phyloP scores from a whole-genome alignment of 176 grass and related monocot species.

The Carex parvula region DNA sequence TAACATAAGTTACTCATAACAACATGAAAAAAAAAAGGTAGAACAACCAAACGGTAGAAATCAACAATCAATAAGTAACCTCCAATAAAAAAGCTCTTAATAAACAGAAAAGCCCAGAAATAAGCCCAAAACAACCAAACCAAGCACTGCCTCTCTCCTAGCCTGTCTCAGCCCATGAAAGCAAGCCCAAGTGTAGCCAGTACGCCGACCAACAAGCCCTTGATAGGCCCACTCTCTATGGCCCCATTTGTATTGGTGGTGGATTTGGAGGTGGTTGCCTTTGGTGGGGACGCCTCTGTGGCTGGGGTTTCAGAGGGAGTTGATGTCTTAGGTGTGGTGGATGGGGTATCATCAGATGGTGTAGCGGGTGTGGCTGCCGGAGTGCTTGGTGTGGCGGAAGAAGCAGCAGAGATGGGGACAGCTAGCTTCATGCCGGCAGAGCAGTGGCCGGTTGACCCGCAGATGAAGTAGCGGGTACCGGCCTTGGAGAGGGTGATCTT shows the following conservation, averaged over 20 bases:
- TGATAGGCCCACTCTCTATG: slow-evolving; percentile 5
- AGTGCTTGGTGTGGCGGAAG: slow-evolving; percentile 18
- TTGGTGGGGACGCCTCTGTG: slow-evolving; percentile 6
- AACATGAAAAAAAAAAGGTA: neutral
- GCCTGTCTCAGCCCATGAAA: slow-evolving; percentile 44
- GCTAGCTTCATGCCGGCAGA: slow-evolving; percentile 82
- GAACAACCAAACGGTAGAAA: neutral
- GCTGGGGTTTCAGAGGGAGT: slow-evolving; percentile 12
- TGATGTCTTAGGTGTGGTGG: slow-evolving; percentile 11
- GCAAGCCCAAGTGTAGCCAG: slow-evolving; percentile 32
- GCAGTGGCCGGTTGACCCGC: slow-evolving; percentile 62
- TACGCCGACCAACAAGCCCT: slow-evolving; percentile 23
- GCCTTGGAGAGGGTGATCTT: slow-evolving; percentile 64
- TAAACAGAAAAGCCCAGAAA: neutral
- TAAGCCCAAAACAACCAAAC: neutral
- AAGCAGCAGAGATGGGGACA: slow-evolving; percentile 40
- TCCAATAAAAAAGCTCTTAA: neutral
- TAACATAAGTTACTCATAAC: neutral
- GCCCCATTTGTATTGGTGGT: slow-evolving; percentile 22
- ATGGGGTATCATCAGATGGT: slow-evolving; percentile 24
- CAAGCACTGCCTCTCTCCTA: slow-evolving; percentile 30
- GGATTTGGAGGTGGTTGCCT: slow-evolving; percentile 10
- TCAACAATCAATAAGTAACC: slow-evolving; percentile 12
- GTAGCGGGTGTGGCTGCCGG: slow-evolving; percentile 26
- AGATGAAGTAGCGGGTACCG: slow-evolving; percentile 93